phyloP scores from a whole-genome alignment of 768 basidiomycete genomes.

The Amanita subjunquillea region DNA sequence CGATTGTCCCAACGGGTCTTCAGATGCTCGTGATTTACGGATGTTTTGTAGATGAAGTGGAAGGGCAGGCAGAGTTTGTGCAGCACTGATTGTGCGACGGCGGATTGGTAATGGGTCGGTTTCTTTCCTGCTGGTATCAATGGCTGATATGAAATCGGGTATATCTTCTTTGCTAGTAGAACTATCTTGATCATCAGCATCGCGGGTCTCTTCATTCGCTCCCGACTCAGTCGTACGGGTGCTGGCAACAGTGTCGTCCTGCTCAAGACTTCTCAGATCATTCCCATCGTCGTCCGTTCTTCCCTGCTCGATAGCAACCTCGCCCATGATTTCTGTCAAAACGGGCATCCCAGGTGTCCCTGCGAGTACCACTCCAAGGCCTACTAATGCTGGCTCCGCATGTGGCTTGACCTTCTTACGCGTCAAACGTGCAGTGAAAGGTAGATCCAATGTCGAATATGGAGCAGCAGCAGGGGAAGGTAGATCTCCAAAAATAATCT shows the following conservation, averaged over 20 bases:
- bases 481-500: constrained; percentile 90
- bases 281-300: constrained; percentile 54
- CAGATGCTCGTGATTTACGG: constrained; percentile 48
- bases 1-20: constrained; percentile 67
- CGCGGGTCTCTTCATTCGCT: constrained; percentile 12
- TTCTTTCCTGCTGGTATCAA: constrained; percentile 7
- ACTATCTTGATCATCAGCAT: constrained; percentile 31
- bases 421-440: constrained; percentile 36
- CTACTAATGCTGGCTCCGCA: constrained; percentile 68
- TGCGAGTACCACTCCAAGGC: constrained; percentile 74
- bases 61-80: constrained; percentile 68
- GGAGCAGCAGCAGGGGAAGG: constrained; percentile 57
- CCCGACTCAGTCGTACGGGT: constrained; percentile 3
- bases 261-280: constrained; percentile 33
- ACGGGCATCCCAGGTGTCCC: constrained; percentile 68
- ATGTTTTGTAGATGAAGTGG: constrained; percentile 47
- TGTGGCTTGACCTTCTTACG: constrained; percentile 64
- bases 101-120: constrained; percentile 16
- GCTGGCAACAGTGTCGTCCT: constrained; percentile 32
- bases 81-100: constrained; percentile 46
- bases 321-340: constrained; percentile 64
- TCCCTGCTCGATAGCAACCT: constrained; percentile 87
- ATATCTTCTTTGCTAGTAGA: constrained; percentile 20
- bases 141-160: constrained; percentile 7
- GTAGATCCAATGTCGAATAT: constrained; percentile 49